Conservation (phyloP, 495 filamentous ascomycete species). For the Hypoxylon intermedium region DNA sequence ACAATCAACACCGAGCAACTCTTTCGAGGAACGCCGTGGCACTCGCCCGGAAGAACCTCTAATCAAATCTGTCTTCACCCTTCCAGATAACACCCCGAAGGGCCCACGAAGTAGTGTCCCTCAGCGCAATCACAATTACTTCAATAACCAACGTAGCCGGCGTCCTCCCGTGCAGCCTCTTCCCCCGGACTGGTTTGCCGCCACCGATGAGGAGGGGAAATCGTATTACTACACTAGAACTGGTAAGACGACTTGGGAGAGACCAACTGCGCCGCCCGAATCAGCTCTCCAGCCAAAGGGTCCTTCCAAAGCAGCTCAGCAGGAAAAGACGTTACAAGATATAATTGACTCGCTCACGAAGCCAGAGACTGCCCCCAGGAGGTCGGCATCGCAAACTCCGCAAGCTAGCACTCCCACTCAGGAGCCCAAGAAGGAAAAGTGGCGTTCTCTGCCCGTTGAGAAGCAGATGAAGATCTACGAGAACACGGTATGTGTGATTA, state of each 20-base stretch:
- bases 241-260: constrained; percentile 79
- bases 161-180: constrained; percentile 64
- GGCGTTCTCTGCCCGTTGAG: constrained; percentile 77
- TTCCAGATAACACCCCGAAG: constrained; percentile 63
- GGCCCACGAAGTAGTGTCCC: constrained; percentile 71
- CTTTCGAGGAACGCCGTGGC: constrained; percentile 70
- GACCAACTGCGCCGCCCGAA: constrained; percentile 69
- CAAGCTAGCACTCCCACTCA: constrained; percentile 66
- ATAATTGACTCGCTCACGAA: constrained; percentile 87
- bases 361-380: constrained; percentile 57
- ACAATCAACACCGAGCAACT: constrained; percentile 51
- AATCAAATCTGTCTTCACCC: constrained; percentile 44
- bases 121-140: constrained; percentile 66
- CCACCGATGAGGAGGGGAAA: constrained; percentile 68
- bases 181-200: constrained; percentile 81
- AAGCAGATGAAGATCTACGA: constrained; percentile 94
- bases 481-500: constrained; percentile 70
- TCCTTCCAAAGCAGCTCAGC: constrained; percentile 65
- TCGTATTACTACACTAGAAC: constrained; percentile 81
- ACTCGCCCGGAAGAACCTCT: constrained; percentile 64
- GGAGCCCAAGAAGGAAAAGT: constrained; percentile 79
- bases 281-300: constrained; percentile 67
- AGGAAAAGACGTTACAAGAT: constrained; percentile 68
- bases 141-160: constrained; percentile 63
- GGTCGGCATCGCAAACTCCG: constrained; percentile 64